Evolutionary conservation across 768 basidiomycete species (phyloP).

Genomic region (Neoboletus magnificus): DNA sequence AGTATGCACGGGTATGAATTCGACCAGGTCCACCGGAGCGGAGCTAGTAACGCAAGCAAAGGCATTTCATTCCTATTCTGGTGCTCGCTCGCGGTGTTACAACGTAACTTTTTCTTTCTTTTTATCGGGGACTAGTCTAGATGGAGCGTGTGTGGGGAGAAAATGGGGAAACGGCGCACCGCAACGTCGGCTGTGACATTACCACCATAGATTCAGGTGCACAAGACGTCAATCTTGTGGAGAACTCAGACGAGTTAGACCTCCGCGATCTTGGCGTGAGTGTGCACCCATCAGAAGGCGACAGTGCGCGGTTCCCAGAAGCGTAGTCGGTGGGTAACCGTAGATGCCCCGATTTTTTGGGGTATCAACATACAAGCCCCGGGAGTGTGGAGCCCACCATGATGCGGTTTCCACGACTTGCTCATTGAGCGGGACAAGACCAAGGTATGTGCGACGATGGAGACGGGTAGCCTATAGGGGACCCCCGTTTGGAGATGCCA

Average conservation of each 20-base stretch:
- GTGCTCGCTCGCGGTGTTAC: neutral
- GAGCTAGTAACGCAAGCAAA: neutral
- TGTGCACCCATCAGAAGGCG: neutral
- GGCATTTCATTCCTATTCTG: neutral
- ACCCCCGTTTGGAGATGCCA: neutral
- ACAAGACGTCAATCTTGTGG: conserved; percentile 17
- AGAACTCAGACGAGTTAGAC: conserved; percentile 7
- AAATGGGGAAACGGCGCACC: neutral
- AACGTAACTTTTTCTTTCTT: conserved; percentile 7
- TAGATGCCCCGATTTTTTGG: neutral
- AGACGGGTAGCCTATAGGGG: neutral
- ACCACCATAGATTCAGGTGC: neutral
- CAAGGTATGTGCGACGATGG: neutral
- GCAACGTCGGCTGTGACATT: neutral
- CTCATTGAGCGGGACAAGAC: neutral
- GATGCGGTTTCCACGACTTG: neutral
- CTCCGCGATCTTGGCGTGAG: neutral
- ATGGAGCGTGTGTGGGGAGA: neutral
- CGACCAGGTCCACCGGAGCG: neutral
- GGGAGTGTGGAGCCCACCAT: neutral
- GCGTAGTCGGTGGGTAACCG: neutral
- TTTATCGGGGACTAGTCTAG: neutral
- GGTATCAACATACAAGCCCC: neutral
- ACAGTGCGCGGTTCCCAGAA: neutral
- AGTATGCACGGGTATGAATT: neutral